Evolutionary conservation across 257 asterid species (phyloP).

Genomic region (Galeopsis tetrahit): DNA sequence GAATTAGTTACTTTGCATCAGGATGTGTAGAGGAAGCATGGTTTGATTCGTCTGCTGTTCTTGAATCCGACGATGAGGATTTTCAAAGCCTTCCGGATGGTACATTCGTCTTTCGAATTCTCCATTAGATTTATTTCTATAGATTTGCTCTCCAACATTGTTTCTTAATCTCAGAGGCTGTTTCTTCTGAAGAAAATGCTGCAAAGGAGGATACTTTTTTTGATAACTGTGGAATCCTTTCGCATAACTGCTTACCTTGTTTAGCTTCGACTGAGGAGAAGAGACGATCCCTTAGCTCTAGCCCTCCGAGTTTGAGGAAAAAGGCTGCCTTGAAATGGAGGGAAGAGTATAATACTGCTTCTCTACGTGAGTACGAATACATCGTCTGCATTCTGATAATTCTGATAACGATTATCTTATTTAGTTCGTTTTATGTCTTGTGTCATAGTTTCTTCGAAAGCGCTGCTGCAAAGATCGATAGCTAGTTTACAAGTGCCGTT

Average conservation of each 20-base stretch:
- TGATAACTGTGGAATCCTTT: slow-evolving; percentile 77
- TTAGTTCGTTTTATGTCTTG: not conserved
- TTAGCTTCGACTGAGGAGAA: slow-evolving; percentile 78
- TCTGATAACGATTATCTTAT: too few relatives aligned
- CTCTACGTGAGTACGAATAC: slow-evolving; percentile 58
- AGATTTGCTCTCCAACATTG: slow-evolving; percentile 42
- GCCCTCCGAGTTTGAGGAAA: slow-evolving; percentile 70
- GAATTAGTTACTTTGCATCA: slow-evolving; percentile 10
- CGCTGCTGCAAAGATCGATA: slow-evolving; percentile 67
- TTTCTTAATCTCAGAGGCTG: slow-evolving; percentile 47
- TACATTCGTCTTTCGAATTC: slow-evolving; percentile 27
- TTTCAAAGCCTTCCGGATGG: slow-evolving; percentile 87
- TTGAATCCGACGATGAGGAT: slow-evolving; percentile 86
- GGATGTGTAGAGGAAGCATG: slow-evolving; percentile 80
- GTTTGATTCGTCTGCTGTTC: slow-evolving; percentile 72
- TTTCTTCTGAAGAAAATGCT: slow-evolving; percentile 50
- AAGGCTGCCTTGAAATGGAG: slow-evolving; percentile 78
- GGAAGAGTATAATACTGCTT: slow-evolving; percentile 62
- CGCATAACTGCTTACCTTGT: slow-evolving; percentile 86
- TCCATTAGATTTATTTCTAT: slow-evolving; percentile 10
- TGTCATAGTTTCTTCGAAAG: slow-evolving; percentile 78
- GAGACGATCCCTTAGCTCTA: slow-evolving; percentile 69
- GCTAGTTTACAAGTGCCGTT: slow-evolving; percentile 94
- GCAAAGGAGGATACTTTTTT: slow-evolving; percentile 54
- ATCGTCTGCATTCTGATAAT: too few relatives aligned